Evolutionary conservation across 1,139 yeast species (phyloP).

Genomic region (Lodderomyces beijingensis): DNA sequence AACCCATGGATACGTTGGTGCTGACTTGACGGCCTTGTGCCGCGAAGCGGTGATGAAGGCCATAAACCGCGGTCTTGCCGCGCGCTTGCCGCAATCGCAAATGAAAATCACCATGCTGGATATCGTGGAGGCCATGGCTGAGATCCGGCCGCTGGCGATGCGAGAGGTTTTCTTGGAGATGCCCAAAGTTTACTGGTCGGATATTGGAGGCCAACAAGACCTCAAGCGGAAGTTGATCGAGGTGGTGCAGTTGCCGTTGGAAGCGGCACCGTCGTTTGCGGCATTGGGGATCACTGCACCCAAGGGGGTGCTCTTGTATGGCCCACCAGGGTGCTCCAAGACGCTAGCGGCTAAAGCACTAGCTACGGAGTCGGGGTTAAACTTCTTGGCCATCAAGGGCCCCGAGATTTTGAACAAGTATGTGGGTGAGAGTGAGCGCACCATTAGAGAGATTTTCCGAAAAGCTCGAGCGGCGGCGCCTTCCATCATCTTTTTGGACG

Average conservation of each 20-base stretch:
- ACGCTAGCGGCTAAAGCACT: constrained; percentile 91
- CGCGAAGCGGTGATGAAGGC: constrained; percentile 87
- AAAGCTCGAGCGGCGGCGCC: constrained; percentile 95
- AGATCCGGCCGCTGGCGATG: constrained; percentile 94
- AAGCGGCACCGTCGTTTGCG: constrained; percentile 73
- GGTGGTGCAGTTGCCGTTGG: constrained; percentile 87
- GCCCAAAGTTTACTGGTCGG: constrained; percentile 91
- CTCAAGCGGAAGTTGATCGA: constrained; percentile 77
- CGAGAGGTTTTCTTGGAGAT: constrained; percentile 89
- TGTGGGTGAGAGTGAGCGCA: constrained; percentile 90
- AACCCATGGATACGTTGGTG: constrained; percentile 65
- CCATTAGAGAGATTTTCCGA: constrained; percentile 82
- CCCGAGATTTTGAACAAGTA: constrained; percentile 92
- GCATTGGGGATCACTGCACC: constrained; percentile 85
- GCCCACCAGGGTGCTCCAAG: constrained; percentile 97
- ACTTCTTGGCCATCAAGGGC: constrained; percentile 90
- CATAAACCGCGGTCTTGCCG: constrained; percentile 53
- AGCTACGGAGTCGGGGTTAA: constrained; percentile 91
- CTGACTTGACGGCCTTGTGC: constrained; percentile 83
- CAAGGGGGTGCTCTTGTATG: constrained; percentile 83
- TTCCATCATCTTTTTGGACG: constrained; percentile 88
- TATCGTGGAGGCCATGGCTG: constrained; percentile 63
- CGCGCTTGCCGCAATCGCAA: constrained; percentile 17
- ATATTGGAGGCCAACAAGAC: constrained; percentile 91
- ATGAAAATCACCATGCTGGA: constrained; percentile 44